Percentiles rank a stretch among this genome's conserved stretches.
phyloP scores from a whole-genome alignment of 2,329 filamentous ascomycete species.

The Fusarium odoratissimum region DNA sequence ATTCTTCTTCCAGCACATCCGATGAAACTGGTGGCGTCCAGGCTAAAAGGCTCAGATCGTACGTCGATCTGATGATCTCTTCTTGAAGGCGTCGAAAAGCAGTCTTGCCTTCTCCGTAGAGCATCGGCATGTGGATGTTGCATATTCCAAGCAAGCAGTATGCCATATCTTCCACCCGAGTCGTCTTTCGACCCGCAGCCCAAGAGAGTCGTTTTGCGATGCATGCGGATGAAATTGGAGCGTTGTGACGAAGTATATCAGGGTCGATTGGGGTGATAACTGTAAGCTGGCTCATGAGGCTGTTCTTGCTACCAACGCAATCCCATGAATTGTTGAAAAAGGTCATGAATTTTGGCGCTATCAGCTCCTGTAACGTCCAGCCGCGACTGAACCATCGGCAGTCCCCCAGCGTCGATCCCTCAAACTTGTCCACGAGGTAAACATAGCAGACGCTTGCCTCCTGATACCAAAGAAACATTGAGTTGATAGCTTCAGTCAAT shows the following conservation, averaged over 20 bases:
- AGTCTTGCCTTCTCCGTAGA: not conserved
- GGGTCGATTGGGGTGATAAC: not conserved
- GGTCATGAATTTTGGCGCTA: not conserved
- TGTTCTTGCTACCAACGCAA: not conserved
- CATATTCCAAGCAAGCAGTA: not conserved
- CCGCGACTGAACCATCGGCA: not conserved
- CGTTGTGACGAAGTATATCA: not conserved
- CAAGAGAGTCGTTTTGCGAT: not conserved
- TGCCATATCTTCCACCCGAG: not conserved
- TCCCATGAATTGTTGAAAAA: not conserved
- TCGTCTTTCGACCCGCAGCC: not conserved
- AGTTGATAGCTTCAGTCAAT: not conserved
- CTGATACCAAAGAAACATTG: not conserved
- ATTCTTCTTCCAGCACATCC: not conserved
- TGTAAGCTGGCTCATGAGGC: not conserved
- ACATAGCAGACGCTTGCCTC: not conserved
- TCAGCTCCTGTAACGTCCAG: not conserved
- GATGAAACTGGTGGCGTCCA: not conserved
- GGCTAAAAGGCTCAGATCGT: not conserved
- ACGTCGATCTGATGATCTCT: not conserved
- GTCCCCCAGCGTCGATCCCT: not conserved
- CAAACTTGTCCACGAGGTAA: not conserved
- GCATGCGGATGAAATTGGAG: not conserved
- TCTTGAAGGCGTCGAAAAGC: not conserved
- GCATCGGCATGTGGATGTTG: not conserved